A percentile compares a stretch with the other conserved stretches of the same genome.
Evolutionary conservation across 2,329 filamentous ascomycete genomes (phyloP).

Genomic region (Pseudopyrenochaeta lycopersici): DNA sequence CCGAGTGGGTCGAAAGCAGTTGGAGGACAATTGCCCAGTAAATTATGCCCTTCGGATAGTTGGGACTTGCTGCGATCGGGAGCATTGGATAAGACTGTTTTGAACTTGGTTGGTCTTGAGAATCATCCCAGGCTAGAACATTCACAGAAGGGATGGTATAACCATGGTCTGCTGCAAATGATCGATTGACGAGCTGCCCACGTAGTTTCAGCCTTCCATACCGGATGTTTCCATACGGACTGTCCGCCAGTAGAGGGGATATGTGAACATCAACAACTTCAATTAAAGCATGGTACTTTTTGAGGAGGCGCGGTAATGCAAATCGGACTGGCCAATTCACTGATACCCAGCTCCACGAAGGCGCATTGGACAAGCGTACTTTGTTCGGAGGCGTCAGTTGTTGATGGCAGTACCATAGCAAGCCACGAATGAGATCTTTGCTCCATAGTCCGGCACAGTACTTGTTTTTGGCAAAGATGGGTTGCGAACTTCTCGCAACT

Average conservation of each 20-base stretch:
- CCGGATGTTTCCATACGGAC: not conserved
- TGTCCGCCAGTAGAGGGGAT: not conserved
- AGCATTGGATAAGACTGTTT: not conserved
- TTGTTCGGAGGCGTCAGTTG: not conserved
- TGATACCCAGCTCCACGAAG: constrained; percentile 2
- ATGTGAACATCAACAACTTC: not conserved
- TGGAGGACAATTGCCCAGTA: not conserved
- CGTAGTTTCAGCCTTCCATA: not conserved
- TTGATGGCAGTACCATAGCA: not conserved
- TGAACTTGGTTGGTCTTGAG: not conserved
- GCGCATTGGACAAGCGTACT: not conserved
- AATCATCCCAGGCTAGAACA: not conserved
- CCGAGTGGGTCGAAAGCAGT: not conserved
- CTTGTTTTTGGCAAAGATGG: not conserved
- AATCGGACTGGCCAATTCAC: not conserved
- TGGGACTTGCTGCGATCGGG: not conserved
- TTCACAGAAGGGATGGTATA: no score
- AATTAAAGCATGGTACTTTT: no score
- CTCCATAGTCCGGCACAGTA: not conserved
- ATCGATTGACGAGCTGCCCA: not conserved
- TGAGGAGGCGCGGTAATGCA: not conserved
- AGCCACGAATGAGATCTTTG: not conserved
- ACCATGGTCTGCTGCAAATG: not conserved
- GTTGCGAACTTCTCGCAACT: not conserved
- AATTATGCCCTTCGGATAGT: not conserved